Percentiles rank a stretch among this genome's conserved stretches.
Evolutionary conservation across 768 basidiomycete genomes (phyloP).

Genomic region (Serendipita sp.): DNA sequence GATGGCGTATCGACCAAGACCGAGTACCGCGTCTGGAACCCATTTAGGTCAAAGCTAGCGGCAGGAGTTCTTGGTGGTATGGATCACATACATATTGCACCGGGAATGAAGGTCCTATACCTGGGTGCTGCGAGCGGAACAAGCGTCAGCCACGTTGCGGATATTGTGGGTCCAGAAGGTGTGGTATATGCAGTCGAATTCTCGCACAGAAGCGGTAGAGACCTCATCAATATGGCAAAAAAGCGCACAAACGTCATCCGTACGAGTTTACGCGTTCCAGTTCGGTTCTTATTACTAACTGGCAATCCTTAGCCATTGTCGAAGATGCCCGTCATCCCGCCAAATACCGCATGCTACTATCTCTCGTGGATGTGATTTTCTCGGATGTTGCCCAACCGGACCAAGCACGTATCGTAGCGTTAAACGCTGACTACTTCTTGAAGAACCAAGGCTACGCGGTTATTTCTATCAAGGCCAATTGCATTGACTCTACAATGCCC

Average conservation of each 20-base stretch:
- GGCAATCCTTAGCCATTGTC: slow-evolving; percentile 52
- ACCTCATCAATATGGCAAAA: slow-evolving; percentile 98
- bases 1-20: slow-evolving; percentile 67
- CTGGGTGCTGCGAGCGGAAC: slow-evolving; percentile 97
- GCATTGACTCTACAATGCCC: slow-evolving; percentile 90
- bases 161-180: slow-evolving; percentile 95
- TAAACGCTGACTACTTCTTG: slow-evolving; percentile 90
- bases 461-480: slow-evolving; percentile 98
- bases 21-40: slow-evolving; percentile 99
- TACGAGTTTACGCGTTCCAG: slow-evolving; percentile 25
- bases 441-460: slow-evolving; percentile 85
- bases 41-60: slow-evolving; percentile 91
- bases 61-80: slow-evolving; percentile 93
- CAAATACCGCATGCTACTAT: slow-evolving; percentile 93
- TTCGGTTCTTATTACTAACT: neutral
- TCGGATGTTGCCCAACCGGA: slow-evolving; percentile 98
- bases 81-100: slow-evolving; percentile 81
- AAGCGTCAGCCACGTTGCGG: slow-evolving; percentile 95
- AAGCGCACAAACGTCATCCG: slow-evolving; percentile 98
- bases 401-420: slow-evolving; percentile 89
- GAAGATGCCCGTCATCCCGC: slow-evolving; percentile 95
- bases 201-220: slow-evolving; percentile 88
- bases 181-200: slow-evolving; percentile 98
- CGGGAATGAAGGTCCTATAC: slow-evolving; percentile 92
- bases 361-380: slow-evolving; percentile 92